Evolutionary conservation across 1,284 basidiomycete genomes (phyloP).

Genomic region (Puccinia triticina): DNA sequence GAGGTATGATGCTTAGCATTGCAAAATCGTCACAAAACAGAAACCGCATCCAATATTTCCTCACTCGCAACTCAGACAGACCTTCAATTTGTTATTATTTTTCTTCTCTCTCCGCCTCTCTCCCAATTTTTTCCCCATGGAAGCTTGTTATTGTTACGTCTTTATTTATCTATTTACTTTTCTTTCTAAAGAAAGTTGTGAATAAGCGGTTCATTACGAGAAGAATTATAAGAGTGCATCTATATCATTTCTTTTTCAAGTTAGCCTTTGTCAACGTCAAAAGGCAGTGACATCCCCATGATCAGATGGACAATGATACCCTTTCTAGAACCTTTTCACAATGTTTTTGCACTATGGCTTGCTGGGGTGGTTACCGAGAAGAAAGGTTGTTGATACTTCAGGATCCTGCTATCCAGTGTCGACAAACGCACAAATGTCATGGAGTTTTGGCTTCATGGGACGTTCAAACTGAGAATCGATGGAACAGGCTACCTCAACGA

Average conservation of each 20-base stretch:
- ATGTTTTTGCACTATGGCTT: no score
- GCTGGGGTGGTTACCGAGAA: no score
- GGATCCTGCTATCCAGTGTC: no score
- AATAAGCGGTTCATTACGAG: neutral
- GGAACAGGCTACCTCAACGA: no score
- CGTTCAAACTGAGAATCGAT: no score
- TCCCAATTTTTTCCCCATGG: neutral
- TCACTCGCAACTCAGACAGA: neutral
- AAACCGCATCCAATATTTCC: neutral
- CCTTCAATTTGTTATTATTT: neutral
- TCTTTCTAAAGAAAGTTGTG: neutral
- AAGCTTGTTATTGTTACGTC: neutral
- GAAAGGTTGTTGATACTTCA: no score
- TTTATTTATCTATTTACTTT: constrained; percentile 6
- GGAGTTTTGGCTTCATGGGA: no score
- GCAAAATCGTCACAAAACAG: neutral
- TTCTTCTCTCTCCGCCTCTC: neutral
- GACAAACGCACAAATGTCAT: no score
- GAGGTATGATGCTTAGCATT: constrained; percentile 42
- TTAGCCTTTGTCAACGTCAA: no score
- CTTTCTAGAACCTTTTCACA: no score
- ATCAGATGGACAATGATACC: no score
- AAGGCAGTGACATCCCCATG: no score
- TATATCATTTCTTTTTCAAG: neutral
- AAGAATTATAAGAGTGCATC: neutral